These are phyloP conservation scores for Panicum hallii DNA, from an alignment of 202 grass and related monocot genomes.

Conservation along the genomic window DNA sequence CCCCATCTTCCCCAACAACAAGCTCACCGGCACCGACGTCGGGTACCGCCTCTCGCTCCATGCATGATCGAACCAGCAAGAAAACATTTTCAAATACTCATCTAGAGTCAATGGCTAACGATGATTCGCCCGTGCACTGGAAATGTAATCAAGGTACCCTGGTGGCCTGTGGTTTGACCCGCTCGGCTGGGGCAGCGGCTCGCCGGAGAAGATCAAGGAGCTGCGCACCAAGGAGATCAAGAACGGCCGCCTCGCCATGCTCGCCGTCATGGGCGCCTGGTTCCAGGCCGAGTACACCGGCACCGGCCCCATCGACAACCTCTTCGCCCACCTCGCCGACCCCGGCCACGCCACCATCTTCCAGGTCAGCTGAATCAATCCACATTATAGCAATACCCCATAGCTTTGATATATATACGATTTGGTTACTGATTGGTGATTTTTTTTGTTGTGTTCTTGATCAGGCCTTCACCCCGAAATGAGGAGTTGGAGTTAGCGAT, in stretches of 20 bases:
- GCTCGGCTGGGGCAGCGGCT: slow-evolving; percentile 79
- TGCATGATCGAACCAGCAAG: background rate
- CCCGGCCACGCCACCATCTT: slow-evolving; percentile 93
- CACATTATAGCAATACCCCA: background rate
- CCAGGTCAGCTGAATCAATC: slow-evolving; percentile 50
- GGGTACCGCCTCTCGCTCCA: slow-evolving; percentile 37
- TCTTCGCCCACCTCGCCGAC: slow-evolving; percentile 97
- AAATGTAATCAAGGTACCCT: slow-evolving; percentile 63
- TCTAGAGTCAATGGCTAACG: background rate
- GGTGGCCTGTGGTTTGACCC: slow-evolving; percentile 98
- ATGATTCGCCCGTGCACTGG: background rate
- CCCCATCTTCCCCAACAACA: slow-evolving; percentile 97
- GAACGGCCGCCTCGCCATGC: slow-evolving; percentile 96
- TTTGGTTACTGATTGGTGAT: background rate
- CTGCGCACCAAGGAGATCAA: slow-evolving; percentile 98
- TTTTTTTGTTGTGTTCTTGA: background rate
- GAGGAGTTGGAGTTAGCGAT: slow-evolving; percentile 39
- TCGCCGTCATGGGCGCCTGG: slow-evolving; percentile 99
- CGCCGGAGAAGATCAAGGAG: slow-evolving; percentile 90
- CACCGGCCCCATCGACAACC: slow-evolving; percentile 96
- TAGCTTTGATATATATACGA: too few relatives aligned
- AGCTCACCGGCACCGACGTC: slow-evolving; percentile 98
- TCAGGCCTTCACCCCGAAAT: slow-evolving; percentile 74
- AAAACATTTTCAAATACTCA: background rate
- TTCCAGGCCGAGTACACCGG: slow-evolving; percentile 97